Evolutionary conservation across 1,284 basidiomycete species (phyloP), one percentile per base, ranked within the genome.

Genomic region (Leccinum pallidistipes): DNA sequence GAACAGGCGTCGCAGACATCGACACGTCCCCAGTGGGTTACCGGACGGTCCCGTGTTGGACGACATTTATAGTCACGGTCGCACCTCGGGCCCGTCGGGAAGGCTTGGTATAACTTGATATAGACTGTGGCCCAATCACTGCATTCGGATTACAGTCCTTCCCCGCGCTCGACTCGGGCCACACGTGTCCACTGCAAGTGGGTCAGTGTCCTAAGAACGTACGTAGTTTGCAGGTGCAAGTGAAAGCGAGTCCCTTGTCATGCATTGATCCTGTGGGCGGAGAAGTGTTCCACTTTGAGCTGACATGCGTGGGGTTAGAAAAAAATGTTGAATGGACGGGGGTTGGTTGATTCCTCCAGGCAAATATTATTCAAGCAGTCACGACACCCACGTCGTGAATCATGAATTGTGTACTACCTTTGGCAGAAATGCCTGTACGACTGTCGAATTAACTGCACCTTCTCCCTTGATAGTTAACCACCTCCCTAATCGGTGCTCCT

Each of bases 401-500:
- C 58, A 69, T 16, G 47, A 53, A 52, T 57, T 21, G 9, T 60
- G 53, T 47, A 49, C 55, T 43, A 52, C 56, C 32, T 60, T 71
- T 24, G 74, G 71, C 43, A 68, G 61, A 62, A 73, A 72, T 7
- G 60, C 65, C 36, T 88, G 81, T 16, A 95, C 84, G 31, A 94
- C 70, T 0, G 91, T 82, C 7, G 88, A 87, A 71, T 97, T 97
- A 68, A 81, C 81, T 1, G 84, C 86, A 0, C 88, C 86, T 32
- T 81, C 80, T 69, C 84, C 85, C 73, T 91, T 91, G 62, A 91
- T 70, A 56, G 80, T 84, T 68, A 94, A 76, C 97, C 97, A 99
- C 62, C 97, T 80, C 8, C 96, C 97, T 31, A 96, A 76, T 59
- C 92, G 84, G 68, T 90, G 93, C 75, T 99, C 97, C 71, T 95